These are phyloP conservation scores for Sugiyamaella valdiviana DNA, from an alignment of 805 yeast genomes.

Conservation along the genomic window DNA sequence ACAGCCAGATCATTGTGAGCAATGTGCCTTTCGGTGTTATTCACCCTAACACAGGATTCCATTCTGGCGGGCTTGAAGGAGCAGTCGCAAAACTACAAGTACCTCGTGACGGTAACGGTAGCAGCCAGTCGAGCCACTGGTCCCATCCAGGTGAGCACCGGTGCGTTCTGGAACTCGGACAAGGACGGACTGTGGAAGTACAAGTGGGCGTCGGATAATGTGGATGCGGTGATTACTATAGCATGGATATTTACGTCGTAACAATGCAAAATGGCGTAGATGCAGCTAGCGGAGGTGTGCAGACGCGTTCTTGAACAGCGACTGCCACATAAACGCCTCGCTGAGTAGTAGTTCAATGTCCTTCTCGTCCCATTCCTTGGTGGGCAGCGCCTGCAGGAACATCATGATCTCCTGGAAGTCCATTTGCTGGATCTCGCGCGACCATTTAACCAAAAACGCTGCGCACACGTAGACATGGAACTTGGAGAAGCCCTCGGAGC, in stretches of 20 bases:
- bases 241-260: constrained; percentile 21
- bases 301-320: constrained; percentile 79
- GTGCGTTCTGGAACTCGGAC: constrained; percentile 22
- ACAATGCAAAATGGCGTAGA: background rate
- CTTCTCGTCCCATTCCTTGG: constrained; percentile 75
- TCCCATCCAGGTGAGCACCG: constrained; percentile 22
- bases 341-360: constrained; percentile 88
- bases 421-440: constrained; percentile 67
- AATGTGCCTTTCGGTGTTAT: background rate
- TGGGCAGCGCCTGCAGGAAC: constrained; percentile 86
- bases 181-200: constrained; percentile 25
- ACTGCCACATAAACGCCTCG: constrained; percentile 96
- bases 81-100: constrained; percentile 15
- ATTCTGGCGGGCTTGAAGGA: background rate
- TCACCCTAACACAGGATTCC: background rate
- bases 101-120: constrained; percentile 17
- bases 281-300: constrained; percentile 59
- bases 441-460: constrained; percentile 87
- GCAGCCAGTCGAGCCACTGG: constrained; percentile 16
- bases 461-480: constrained; percentile 98
- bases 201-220: constrained; percentile 15
- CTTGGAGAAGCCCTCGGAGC: constrained; percentile 68
- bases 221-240: constrained; percentile 21
- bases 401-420: constrained; percentile 94
- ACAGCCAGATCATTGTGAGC: background rate